Base-by-base conservation (phyloP, 2,329 filamentous ascomycete genomes). In the Paracoccidioides lutzii region DNA sequence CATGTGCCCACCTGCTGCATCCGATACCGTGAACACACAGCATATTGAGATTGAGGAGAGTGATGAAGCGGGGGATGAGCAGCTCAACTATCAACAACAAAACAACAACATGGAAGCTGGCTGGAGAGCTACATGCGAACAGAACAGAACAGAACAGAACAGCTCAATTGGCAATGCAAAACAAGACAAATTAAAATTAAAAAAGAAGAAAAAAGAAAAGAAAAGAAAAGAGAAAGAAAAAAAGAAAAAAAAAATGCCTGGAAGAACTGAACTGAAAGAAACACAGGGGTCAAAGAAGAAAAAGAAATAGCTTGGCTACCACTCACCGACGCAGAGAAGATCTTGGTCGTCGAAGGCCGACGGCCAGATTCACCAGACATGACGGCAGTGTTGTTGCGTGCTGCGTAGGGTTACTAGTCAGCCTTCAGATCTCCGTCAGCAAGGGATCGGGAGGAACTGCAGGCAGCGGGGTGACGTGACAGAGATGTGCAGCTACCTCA, bases 271-370 rank as follows among this genome's bases (percentile, higher is more conserved):
- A 22, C 22, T 46, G 46, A 45, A 46, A 50, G 42, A 37, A 41
- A 15, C 43, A 49, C 51, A 44, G 42, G 33, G 41, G 32, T 32
- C n/a, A 33, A 30, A 49, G 48, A 50, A 8, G 32, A 53, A 38
- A 38, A n/a, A n/a, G 28, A 28, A 45, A 54, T 43, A 49, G 33
- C 9, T 15, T 41, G 5, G 46, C 45, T 35, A 48, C 41, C 43
- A 68, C 68, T 67, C 61, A 70, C 68, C 59, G 65, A 67, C 45
- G 66, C 67, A 59, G 66, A 69, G 54, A 66, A 70, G 57, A 63
- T 69, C 60, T 68, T 69, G 59, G 65, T 63, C n/a, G 65, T 65
- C 44, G 65, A 66, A 48, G 65, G 64, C 55, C 65, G 63, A 46
- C 63, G 66, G 54, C 63, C 60, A 45, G 62, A 62, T 45, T 55